Base-by-base conservation (phyloP, 75 land plant genomes). In the Gnetum montanum region DNA sequence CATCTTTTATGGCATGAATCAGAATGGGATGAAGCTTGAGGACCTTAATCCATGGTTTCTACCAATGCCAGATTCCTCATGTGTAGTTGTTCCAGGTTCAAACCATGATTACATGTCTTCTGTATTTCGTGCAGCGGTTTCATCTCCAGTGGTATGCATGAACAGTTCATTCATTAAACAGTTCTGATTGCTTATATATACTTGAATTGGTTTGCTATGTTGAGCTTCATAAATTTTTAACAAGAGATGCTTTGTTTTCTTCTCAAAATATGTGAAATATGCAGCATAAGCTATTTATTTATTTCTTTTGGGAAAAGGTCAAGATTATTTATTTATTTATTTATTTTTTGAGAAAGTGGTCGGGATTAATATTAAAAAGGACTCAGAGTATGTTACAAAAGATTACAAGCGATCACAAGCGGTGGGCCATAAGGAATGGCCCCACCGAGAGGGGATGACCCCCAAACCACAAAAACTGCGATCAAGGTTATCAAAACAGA, bases 41-140 rank as follows among this genome's bases (percentile, higher is more conserved):
- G 68, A 78, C 49, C 60, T 81, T 20, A 46, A 69, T 34, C 79
- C 85, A 19, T 81, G 84, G 82, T 73, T 57, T 45, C 81, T 95
- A 19, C 74, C 91, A 15, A 37, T 90, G 41, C 97, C 99, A 6
- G 63, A 75, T 4, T 54, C 68, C 27, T 43, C 67, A 0, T 81
- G 84, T 54, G 59, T 33, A 11, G 59, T 86, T 1, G 59, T 55
- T 31, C 79, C 99, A 10, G 88, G 97, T 34, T 85, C 92, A 34
- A 95, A 95, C 70, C 73, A 78, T 71, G 96, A 95, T 64, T 95
- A 82, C 67, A 57, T 60, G 74, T 74, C 75, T 49, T 55, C 78
- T 28, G 47, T 75, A 36, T 84, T 83, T 46, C 91, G 99, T 34
- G 69, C 77, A 36, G 78, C 82, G 43, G 52, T 95, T 4, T 83